Percentiles rank a stretch among this genome's conserved stretches.
These are phyloP conservation scores for Aspergillus novoparasiticus DNA, from an alignment of 2,329 filamentous ascomycete species.

Conservation along the genomic window DNA sequence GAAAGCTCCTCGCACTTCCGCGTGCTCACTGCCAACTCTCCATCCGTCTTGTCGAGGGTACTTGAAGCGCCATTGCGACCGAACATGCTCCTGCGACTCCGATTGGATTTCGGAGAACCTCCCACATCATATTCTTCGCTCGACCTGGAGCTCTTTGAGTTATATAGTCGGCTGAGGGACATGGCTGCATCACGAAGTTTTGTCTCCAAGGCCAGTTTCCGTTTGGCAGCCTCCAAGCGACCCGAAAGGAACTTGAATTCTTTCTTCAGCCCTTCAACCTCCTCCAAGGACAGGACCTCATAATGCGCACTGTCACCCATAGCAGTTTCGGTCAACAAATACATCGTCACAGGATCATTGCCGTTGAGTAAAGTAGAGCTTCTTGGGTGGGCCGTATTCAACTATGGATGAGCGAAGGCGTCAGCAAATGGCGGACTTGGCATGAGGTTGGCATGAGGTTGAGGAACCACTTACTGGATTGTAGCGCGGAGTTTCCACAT, in stretches of 20 bases:
- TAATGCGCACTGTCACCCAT: conserved; percentile 84
- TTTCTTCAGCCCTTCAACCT: conserved; percentile 89
- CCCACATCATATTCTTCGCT: conserved; percentile 43
- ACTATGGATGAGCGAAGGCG: conserved; percentile 43
- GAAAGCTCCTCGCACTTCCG: conserved; percentile 85
- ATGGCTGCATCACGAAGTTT: conserved; percentile 93
- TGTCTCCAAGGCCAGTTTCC: conserved; percentile 83
- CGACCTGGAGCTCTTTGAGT: conserved; percentile 59
- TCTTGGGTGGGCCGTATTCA: conserved; percentile 47
- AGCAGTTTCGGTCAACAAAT: conserved; percentile 90
- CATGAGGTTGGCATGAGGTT: not conserved
- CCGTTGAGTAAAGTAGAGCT: conserved; percentile 44
- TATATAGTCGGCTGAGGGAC: conserved; percentile 80
- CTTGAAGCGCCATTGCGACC: conserved; percentile 44
- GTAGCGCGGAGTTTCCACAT: conserved; percentile 56
- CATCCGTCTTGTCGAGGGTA: conserved; percentile 61
- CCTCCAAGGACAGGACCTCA: conserved; percentile 84
- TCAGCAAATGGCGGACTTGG: not conserved
- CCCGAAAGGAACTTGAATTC: conserved; percentile 72
- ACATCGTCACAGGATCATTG: conserved; percentile 73
- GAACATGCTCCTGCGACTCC: conserved; percentile 55
- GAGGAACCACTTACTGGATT: conserved; percentile 56
- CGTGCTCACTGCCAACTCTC: conserved; percentile 73
- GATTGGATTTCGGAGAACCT: conserved; percentile 51
- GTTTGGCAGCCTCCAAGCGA: conserved; percentile 78